Evolutionary conservation across 208 protist genomes (phyloP), one percentile per base, ranked within the genome.

Genomic region (Crithidia sp.): DNA sequence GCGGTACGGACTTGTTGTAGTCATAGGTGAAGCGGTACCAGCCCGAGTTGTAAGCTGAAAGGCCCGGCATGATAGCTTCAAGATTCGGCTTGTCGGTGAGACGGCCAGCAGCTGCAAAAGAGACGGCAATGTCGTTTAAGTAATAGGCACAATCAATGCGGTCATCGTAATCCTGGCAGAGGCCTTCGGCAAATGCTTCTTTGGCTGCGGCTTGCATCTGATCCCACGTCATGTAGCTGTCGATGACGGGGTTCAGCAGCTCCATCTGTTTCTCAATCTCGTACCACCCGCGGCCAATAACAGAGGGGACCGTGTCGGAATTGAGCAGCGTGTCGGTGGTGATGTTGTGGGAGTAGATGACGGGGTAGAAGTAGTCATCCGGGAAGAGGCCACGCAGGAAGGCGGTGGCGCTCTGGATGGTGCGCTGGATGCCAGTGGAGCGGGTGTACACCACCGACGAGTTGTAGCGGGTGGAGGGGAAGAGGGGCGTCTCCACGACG

Each of bases 351-450:
- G 74, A 85, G 67, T 74, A 82, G 19, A 87, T 57, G 19, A 83
- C 82, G 13, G 86, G 83, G 77, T 60, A 83, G 72, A 82, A 82
- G 45, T 71, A 50, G 19, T 58, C n/a, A 57, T 84, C 73, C 9
- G 76, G 66, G 74, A 90, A 88, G 59, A 88, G 59, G 17, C 79
- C 83, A 44, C 43, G 36, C 50, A 90, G 66, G 52, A 90, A 84
- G 50, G 81, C 74, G 44, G 72, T 67, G 12, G 83, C 77, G 69
- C 81, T 88, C 58, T 88, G 86, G 54, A 90, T 66, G 40, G 86
- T 88, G 67, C 81, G 84, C 56, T 79, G 62, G 17, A 81, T 64
- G 61, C 58, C 65, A 13, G 84, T 89, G 28, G 84, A 86, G 60
- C 84, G 84, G 12, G 81, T 83, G 77, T 86, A 82, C 72, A 87